Evolutionary conservation across 495 filamentous ascomycete species (phyloP).

Genomic region (Aspergillus bertholletiae): DNA sequence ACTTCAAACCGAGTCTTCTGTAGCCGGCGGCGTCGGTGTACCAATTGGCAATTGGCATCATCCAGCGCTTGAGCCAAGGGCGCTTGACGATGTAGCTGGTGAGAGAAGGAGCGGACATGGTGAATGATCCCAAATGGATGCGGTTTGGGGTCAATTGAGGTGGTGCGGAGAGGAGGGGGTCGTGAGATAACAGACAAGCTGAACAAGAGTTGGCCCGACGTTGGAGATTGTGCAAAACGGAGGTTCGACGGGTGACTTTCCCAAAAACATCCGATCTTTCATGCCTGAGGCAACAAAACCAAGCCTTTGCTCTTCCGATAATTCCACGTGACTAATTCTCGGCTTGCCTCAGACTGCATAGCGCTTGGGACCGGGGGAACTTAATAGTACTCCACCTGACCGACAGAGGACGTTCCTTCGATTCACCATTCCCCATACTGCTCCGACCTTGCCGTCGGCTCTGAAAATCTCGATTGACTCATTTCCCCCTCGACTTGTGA

Average conservation of each 20-base stretch:
- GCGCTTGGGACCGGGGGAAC: constrained; percentile 9
- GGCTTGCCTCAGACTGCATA: constrained; percentile 26
- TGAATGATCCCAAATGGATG: constrained; percentile 32
- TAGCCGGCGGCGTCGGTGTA: constrained; percentile 86
- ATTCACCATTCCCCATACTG: constrained; percentile 8
- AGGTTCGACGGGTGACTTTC: constrained; percentile 30
- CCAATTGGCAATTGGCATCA: constrained; percentile 77
- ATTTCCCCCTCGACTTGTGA: neutral
- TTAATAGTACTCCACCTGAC: constrained; percentile 26
- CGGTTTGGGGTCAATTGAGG: constrained; percentile 26
- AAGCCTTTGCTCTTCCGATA: constrained; percentile 4
- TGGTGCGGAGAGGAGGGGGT: constrained; percentile 22
- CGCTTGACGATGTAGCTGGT: constrained; percentile 69
- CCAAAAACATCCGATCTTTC: constrained; percentile 28
- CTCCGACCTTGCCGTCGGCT: neutral
- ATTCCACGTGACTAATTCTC: constrained; percentile 12
- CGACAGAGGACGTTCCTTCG: constrained; percentile 15
- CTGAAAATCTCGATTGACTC: neutral
- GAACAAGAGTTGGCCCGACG: constrained; percentile 42
- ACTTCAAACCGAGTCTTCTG: constrained; percentile 89
- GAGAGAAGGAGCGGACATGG: constrained; percentile 72
- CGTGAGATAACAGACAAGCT: constrained; percentile 33
- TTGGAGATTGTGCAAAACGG: constrained; percentile 50
- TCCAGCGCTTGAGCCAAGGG: constrained; percentile 75
- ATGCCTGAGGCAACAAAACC: constrained; percentile 17